These are phyloP conservation scores for Mytilinidion resinicola DNA, from an alignment of 495 filamentous ascomycete species.

Conservation along the genomic window DNA sequence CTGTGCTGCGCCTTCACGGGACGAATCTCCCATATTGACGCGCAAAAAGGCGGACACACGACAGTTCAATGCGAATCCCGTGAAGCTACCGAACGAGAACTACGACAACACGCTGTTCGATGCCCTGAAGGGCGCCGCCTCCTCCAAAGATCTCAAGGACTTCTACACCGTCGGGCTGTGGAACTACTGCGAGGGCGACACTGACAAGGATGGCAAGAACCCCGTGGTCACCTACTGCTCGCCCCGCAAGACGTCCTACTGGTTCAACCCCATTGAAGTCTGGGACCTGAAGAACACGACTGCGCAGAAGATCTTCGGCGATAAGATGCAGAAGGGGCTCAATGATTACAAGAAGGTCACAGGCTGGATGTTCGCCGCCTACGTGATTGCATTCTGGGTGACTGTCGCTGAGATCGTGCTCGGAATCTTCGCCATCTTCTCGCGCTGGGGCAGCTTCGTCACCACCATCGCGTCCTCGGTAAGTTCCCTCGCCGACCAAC, in stretches of 20 bases:
- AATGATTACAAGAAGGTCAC: slow-evolving; percentile 63
- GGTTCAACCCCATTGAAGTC: slow-evolving; percentile 64
- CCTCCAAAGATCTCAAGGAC: slow-evolving; percentile 51
- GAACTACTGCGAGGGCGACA: slow-evolving; percentile 72
- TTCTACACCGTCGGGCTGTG: slow-evolving; percentile 78
- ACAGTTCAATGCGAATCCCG: slow-evolving; percentile 26
- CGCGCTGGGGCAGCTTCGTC: slow-evolving; percentile 64
- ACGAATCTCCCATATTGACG: slow-evolving; percentile 11
- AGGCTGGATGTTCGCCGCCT: slow-evolving; percentile 75
- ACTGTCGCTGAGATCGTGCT: slow-evolving; percentile 63
- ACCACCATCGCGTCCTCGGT: slow-evolving; percentile 67
- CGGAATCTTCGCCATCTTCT: slow-evolving; percentile 62
- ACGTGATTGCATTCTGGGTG: slow-evolving; percentile 61
- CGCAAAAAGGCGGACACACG: slow-evolving; percentile 26
- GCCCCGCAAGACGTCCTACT: slow-evolving; percentile 56
- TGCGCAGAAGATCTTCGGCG: slow-evolving; percentile 47
- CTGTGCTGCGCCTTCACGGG: neutral
- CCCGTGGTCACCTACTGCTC: slow-evolving; percentile 48
- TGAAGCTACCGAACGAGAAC: slow-evolving; percentile 10
- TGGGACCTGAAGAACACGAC: slow-evolving; percentile 57
- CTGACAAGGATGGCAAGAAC: slow-evolving; percentile 48
- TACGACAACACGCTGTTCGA: slow-evolving; percentile 31
- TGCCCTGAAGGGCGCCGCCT: slow-evolving; percentile 19
- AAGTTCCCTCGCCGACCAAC: slow-evolving; percentile 37
- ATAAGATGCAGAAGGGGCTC: slow-evolving; percentile 57